Conservation (phyloP, 2,329 filamentous ascomycete genomes). For the Trichoderma brevicompactum region DNA sequence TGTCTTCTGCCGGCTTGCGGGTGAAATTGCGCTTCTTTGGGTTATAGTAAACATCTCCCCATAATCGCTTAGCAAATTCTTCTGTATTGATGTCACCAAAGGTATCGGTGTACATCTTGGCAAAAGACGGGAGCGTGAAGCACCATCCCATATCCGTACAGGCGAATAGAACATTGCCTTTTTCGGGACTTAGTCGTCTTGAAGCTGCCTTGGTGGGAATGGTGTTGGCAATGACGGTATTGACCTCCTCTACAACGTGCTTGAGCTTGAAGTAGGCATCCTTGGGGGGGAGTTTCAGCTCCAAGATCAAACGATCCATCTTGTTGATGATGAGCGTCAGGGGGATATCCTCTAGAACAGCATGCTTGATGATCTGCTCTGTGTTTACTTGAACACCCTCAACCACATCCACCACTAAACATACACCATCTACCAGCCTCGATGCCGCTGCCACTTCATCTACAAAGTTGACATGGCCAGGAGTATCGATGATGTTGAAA, state of each 20-base stretch:
- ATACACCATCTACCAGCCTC: conserved; percentile 87
- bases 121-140: conserved; percentile 91
- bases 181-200: conserved; percentile 87
- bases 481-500: conserved; percentile 93
- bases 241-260: conserved; percentile 98
- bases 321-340: conserved; percentile 94
- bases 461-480: conserved; percentile 97
- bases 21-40: conserved; percentile 89
- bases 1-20: conserved; percentile 80
- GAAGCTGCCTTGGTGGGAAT: conserved; percentile 79
- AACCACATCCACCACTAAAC: conserved; percentile 92
- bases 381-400: conserved; percentile 99
- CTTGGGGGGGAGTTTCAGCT: conserved; percentile 89
- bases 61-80: conserved; percentile 84
- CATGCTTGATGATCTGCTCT: conserved; percentile 96
- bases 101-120: conserved; percentile 92
- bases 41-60: conserved; percentile 98
- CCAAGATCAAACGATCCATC: conserved; percentile 91
- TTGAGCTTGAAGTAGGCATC: conserved; percentile 99
- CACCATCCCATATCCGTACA: conserved; percentile 95
- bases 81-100: conserved; percentile 80
- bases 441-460: conserved; percentile 92
- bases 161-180: conserved; percentile 96
- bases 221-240: conserved; percentile 89
- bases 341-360: conserved; percentile 85